Conservation (phyloP, 495 filamentous ascomycete species). For the Aspergillus leporis region DNA sequence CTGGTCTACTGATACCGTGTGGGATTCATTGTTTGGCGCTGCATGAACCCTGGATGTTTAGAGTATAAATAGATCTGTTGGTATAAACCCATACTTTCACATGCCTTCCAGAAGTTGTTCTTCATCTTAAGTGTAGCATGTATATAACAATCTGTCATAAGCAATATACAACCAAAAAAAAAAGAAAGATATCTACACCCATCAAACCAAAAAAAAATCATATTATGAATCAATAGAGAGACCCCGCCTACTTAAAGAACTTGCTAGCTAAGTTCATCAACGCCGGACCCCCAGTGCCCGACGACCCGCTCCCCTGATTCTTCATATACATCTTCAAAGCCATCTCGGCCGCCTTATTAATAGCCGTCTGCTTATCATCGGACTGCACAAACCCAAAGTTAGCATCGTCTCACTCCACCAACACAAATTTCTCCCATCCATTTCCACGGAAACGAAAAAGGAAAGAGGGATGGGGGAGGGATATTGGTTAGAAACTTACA, state of each 20-base stretch:
- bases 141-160: not conserved
- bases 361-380: conserved; percentile 61
- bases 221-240: conserved; percentile 6
- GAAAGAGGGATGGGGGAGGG: conserved; percentile 8
- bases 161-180: conserved; percentile 6
- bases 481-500: conserved; percentile 43
- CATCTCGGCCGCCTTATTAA: conserved; percentile 61
- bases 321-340: conserved; percentile 72
- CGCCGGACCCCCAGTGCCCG: conserved; percentile 45
- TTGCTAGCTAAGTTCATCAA: conserved; percentile 61
- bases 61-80: conserved; percentile 4
- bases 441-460: conserved; percentile 11
- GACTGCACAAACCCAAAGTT: conserved; percentile 26
- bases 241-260: conserved; percentile 34
- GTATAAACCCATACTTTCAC: not conserved
- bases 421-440: not conserved
- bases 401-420: conserved; percentile 15
- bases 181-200: too few relatives aligned
- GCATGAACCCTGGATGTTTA: not conserved
- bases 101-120: not conserved
- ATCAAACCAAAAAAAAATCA: not conserved
- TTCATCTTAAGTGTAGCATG: not conserved
- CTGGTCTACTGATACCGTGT: conserved; percentile 2
- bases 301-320: conserved; percentile 49
- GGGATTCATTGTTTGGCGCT: conserved; percentile 2